Evolutionary conservation across 1,284 basidiomycete species (phyloP), one percentile per base, ranked within the genome.

Genomic region (Trichosporon sp.): DNA sequence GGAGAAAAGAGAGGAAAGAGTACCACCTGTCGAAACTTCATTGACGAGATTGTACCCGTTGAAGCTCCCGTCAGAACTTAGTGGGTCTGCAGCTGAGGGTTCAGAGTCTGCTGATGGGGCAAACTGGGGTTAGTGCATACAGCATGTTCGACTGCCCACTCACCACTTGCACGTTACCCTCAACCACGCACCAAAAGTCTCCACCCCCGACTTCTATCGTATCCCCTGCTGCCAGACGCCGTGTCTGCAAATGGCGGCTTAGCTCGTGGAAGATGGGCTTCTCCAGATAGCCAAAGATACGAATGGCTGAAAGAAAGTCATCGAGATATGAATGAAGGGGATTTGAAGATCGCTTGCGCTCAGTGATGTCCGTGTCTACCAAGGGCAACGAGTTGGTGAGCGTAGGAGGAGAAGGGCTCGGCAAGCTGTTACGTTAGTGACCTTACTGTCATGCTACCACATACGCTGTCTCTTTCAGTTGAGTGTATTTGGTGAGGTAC

Each of bases 201-300:
- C 92, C 92, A 84, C 96, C 93, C 76, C 93, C 81, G 48, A 83
- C 90, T 77, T 96, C 92, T 4, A 98, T 87, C n/a, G 81, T 97
- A 91, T 68, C 95, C 4, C 83, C 95, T 1, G 95, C 96, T 68
- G 96, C 92, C 35, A 98, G 86, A 19, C 94, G 87, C 73, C 93
- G 88, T 0, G 96, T 98, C 82, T 97, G 95, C 19, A 98, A 85
- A 84, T 97, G 94, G 67, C 95, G 87, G 0, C 94, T 94, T 51
- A 98, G 88, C 84, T 98, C 95, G 79, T 97, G 94, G 81, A 98
- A 98, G 74, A 94, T 94, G 0, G 94, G 94, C 84, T 95, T 96
- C 84, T 97, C 94, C 37, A 97, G 87, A 81, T 96, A 98, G 26
- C 95, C 96, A 79, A 98, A 98, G 10, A 98, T 92, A 68, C 94